Conservation (phyloP, 2,329 filamentous ascomycete species). For the Xylaria sp. region DNA sequence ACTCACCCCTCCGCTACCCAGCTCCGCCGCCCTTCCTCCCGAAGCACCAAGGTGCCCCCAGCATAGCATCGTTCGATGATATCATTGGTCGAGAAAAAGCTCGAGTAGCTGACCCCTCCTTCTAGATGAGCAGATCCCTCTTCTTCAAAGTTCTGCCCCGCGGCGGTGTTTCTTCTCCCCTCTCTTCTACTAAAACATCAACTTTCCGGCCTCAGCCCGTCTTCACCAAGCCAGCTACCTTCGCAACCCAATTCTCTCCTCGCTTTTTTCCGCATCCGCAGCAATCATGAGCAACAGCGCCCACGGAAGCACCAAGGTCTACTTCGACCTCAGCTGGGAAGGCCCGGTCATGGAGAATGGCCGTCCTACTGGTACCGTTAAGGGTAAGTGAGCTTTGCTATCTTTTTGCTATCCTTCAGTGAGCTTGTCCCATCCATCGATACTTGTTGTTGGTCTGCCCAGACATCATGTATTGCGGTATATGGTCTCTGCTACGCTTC, state of each 20-base stretch:
- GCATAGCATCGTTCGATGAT: conserved; percentile 29
- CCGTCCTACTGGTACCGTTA: conserved; percentile 58
- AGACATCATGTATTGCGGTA: not conserved
- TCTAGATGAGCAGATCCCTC: conserved; percentile 32
- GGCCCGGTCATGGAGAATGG: conserved; percentile 71
- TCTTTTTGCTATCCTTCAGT: conserved; percentile 9
- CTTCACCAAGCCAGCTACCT: conserved; percentile 44
- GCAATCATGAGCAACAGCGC: conserved; percentile 34
- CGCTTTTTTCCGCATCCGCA: conserved; percentile 64
- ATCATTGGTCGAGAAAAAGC: conserved; percentile 32
- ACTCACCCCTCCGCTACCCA: conserved; percentile 26
- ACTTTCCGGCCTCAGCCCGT: conserved; percentile 35
- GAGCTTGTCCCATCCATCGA: conserved; percentile 17
- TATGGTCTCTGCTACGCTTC: not conserved
- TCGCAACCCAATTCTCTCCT: conserved; percentile 35
- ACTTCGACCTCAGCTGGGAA: conserved; percentile 59
- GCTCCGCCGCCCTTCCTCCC: conserved; percentile 12
- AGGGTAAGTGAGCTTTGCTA: conserved; percentile 58
- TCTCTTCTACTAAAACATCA: conserved; percentile 45
- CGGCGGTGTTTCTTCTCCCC: conserved; percentile 31
- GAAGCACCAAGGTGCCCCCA: conserved; percentile 18
- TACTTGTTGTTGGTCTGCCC: not conserved
- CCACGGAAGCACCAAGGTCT: conserved; percentile 27
- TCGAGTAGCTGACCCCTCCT: conserved; percentile 31
- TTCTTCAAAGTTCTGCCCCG: conserved; percentile 35